Percentiles rank a stretch among this genome's conserved stretches.
phyloP scores from a whole-genome alignment of 2,329 filamentous ascomycete genomes.

The Periconia sp. region DNA sequence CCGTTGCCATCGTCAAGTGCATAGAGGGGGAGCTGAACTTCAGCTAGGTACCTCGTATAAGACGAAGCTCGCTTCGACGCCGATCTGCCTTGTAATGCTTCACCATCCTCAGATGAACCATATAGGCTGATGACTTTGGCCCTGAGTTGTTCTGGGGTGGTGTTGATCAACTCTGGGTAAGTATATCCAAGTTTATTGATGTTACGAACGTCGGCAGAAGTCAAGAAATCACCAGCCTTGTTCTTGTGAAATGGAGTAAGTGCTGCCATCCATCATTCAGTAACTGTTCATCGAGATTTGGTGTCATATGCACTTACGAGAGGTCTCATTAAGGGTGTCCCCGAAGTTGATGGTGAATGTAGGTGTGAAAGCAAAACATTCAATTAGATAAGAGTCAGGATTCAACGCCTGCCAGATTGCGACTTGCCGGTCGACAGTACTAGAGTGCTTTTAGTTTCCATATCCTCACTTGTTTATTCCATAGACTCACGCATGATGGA shows the following conservation, averaged over 20 bases:
- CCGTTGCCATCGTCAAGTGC: slow-evolving; percentile 5
- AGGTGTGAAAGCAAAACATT: slow-evolving; percentile 26
- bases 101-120: not conserved
- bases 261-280: not conserved
- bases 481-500: slow-evolving; percentile 55
- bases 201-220: slow-evolving; percentile 8
- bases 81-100: not conserved
- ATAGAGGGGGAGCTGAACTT: slow-evolving; percentile 6
- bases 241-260: slow-evolving; percentile 21
- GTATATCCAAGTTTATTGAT: slow-evolving; percentile 15
- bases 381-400: slow-evolving; percentile 64
- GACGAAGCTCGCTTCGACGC: not conserved
- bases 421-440: slow-evolving; percentile 47
- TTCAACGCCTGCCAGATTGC: slow-evolving; percentile 75
- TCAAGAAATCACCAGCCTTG: slow-evolving; percentile 15
- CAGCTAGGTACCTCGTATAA: slow-evolving; percentile 3
- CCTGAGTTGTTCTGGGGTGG: not conserved
- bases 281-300: not conserved
- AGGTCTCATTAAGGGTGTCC: slow-evolving; percentile 51
- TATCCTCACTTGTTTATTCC: too few species aligned
- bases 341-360: slow-evolving; percentile 36
- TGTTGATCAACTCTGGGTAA: slow-evolving; percentile 15
- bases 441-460: not conserved
- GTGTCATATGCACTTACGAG: slow-evolving; percentile 33
- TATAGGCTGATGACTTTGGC: not conserved